A percentile compares a stretch with the other conserved stretches of the same genome.
phyloP scores from a whole-genome alignment of 495 filamentous ascomycete genomes.

The Hyaloscypha hepaticicola region DNA sequence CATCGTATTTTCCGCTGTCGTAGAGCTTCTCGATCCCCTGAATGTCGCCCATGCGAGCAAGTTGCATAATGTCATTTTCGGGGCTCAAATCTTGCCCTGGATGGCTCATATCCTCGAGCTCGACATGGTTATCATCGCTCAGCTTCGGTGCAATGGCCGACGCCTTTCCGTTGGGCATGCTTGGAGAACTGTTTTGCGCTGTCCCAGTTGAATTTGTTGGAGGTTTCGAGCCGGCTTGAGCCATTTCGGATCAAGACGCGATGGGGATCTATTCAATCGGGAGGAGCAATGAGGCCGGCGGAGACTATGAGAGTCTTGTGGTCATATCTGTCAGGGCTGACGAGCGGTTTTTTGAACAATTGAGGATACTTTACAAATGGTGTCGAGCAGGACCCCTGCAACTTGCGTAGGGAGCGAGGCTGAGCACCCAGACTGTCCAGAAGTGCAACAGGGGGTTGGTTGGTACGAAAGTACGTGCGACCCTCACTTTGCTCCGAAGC shows the following conservation, averaged over 20 bases:
- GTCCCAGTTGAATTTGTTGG: slow-evolving; percentile 7
- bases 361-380: neutral
- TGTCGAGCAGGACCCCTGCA: neutral
- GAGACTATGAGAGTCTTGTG: neutral
- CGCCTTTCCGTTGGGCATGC: slow-evolving; percentile 52
- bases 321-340: neutral
- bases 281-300: neutral
- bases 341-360: slow-evolving; percentile 10
- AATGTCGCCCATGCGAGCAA: slow-evolving; percentile 86
- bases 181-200: slow-evolving; percentile 30
- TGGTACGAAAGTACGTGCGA: neutral
- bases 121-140: slow-evolving; percentile 62
- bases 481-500: slow-evolving; percentile 17
- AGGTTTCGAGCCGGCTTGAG: slow-evolving; percentile 13
- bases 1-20: slow-evolving; percentile 74
- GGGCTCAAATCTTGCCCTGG: slow-evolving; percentile 37
- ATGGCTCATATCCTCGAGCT: slow-evolving; percentile 63
- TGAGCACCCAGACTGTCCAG: slow-evolving; percentile 16
- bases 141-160: slow-evolving; percentile 58
- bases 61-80: slow-evolving; percentile 92
- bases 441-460: slow-evolving; percentile 13
- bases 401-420: slow-evolving; percentile 15
- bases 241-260: slow-evolving; percentile 7
- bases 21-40: slow-evolving; percentile 84
- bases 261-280: neutral